A percentile compares a stretch with the other conserved stretches of the same genome.
Conservation (phyloP, 2,329 filamentous ascomycete genomes). For the Colletotrichum sojae region DNA sequence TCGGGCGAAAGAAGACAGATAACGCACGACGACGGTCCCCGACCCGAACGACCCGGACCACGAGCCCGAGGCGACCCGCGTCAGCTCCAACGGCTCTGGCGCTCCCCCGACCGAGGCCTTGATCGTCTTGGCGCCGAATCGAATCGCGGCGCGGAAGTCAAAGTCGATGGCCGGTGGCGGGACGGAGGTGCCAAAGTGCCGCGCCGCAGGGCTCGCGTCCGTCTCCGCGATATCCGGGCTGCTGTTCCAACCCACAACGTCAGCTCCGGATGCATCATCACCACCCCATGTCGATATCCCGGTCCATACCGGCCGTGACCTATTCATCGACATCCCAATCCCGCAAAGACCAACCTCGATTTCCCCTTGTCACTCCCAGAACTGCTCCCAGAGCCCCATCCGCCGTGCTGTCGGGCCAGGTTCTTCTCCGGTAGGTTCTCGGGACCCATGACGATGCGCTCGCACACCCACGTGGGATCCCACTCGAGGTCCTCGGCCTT, state of each 20-base stretch:
- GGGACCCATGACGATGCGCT: not conserved
- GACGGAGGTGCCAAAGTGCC: conserved; percentile 53
- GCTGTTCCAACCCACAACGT: not conserved
- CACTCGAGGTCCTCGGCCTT: not conserved
- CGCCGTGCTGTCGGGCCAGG: not conserved
- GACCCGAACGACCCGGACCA: conserved; percentile 66
- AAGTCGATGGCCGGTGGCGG: conserved; percentile 62
- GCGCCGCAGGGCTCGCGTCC: not conserved
- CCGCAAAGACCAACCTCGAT: not conserved
- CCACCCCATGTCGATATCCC: too few relatives aligned
- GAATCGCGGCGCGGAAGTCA: conserved; percentile 64
- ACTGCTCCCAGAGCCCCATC: not conserved
- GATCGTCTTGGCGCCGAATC: not conserved
- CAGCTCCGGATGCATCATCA: too few relatives aligned
- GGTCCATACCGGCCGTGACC: not conserved
- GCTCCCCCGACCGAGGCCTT: not conserved
- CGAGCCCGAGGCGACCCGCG: conserved; percentile 60
- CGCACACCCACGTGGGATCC: conserved; percentile 14
- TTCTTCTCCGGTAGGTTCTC: not conserved
- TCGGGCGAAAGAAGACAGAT: conserved; percentile 41
- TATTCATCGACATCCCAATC: not conserved
- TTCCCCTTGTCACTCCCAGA: not conserved
- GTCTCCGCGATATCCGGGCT: not conserved
- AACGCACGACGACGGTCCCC: conserved; percentile 57
- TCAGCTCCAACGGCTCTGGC: conserved; percentile 56